A percentile compares a stretch with the other conserved stretches of the same genome.
phyloP scores from a whole-genome alignment of 768 basidiomycete genomes.

The Pholiota molesta region DNA sequence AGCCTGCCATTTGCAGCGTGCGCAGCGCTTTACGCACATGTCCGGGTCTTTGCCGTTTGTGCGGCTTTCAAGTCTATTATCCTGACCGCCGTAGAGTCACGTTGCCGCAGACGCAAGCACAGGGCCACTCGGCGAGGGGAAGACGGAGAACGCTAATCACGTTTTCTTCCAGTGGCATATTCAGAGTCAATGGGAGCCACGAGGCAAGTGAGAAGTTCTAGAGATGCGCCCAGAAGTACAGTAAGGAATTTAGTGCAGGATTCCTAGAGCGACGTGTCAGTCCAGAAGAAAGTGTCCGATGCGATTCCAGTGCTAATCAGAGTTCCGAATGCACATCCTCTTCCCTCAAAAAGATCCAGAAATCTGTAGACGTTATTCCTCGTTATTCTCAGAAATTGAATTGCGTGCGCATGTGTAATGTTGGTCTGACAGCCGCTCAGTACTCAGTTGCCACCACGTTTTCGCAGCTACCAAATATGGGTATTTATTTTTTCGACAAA shows the following conservation, averaged over 20 bases:
- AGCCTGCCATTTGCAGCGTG: constrained; percentile 3
- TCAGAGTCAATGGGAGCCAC: neutral
- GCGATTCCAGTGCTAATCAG: neutral
- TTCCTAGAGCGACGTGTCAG: neutral
- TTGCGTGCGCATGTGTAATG: neutral
- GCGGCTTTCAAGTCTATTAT: neutral
- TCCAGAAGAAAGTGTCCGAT: neutral
- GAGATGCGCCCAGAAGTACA: neutral
- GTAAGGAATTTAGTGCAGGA: neutral
- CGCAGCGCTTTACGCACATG: neutral
- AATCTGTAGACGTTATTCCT: neutral
- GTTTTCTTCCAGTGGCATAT: neutral
- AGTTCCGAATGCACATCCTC: neutral
- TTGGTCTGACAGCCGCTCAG: neutral
- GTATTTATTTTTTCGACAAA: neutral
- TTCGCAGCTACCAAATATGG: neutral
- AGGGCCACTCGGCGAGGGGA: too few relatives aligned
- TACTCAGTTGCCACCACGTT: neutral
- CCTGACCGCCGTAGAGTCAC: neutral
- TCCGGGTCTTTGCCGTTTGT: constrained; percentile 1
- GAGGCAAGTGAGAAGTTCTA: constrained; percentile 3
- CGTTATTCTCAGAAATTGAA: neutral
- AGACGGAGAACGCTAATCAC: neutral
- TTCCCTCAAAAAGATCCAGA: neutral
- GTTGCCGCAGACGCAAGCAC: neutral